Evolutionary conservation across 441 rosid genomes (phyloP).

Genomic region (Dalechampia spathulata): DNA sequence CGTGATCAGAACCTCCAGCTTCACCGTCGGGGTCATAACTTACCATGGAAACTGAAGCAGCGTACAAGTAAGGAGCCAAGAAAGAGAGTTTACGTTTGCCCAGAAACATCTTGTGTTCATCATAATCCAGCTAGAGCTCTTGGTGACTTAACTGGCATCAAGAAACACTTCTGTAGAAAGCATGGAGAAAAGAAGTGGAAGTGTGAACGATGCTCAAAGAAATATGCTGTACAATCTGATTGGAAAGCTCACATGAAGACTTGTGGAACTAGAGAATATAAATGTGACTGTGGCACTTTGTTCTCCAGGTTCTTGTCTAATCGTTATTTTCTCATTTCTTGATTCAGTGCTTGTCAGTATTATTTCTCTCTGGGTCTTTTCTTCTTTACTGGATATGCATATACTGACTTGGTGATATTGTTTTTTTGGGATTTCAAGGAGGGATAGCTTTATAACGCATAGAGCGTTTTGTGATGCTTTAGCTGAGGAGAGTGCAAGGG

Average conservation of each 20-base stretch:
- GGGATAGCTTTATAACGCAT: slow-evolving; percentile 71
- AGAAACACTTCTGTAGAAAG: slow-evolving; percentile 65
- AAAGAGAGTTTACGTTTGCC: slow-evolving; percentile 64
- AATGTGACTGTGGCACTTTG: slow-evolving; percentile 65
- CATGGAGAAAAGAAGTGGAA: slow-evolving; percentile 80
- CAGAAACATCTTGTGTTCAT: slow-evolving; percentile 59
- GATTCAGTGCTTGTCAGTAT: neutral
- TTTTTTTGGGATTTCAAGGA: slow-evolving; percentile 25
- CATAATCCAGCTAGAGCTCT: slow-evolving; percentile 59
- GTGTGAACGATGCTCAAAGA: slow-evolving; percentile 69
- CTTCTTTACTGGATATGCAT: neutral
- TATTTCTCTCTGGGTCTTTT: neutral
- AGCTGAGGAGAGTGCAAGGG: slow-evolving; percentile 57
- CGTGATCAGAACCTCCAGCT: slow-evolving; percentile 77
- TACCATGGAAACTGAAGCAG: slow-evolving; percentile 71
- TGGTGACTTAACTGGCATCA: slow-evolving; percentile 73
- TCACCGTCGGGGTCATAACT: slow-evolving; percentile 77
- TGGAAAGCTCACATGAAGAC: slow-evolving; percentile 81
- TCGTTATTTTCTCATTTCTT: neutral
- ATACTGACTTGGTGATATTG: no score
- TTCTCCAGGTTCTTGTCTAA: slow-evolving; percentile 43
- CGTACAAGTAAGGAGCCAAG: slow-evolving; percentile 40
- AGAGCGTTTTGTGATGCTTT: slow-evolving; percentile 68
- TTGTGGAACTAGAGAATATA: slow-evolving; percentile 64
- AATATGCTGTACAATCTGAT: slow-evolving; percentile 71